Percentiles rank a stretch among this genome's conserved stretches.
phyloP scores from a whole-genome alignment of 1,284 basidiomycete genomes.

The Microstroma glucosiphilum region DNA sequence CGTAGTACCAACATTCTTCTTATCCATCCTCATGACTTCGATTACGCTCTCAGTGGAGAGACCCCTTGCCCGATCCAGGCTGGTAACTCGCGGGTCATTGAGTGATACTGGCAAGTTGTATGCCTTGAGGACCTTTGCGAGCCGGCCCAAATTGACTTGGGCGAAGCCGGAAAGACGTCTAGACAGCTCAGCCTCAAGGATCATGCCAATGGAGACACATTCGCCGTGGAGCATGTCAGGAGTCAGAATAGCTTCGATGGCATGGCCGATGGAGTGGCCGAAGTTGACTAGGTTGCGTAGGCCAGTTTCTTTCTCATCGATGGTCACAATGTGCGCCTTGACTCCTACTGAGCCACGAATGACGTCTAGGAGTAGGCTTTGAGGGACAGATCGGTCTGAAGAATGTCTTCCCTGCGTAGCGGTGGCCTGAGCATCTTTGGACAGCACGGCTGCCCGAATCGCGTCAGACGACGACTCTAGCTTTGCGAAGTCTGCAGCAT shows the following conservation, averaged over 20 bases:
- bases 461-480: constrained; percentile 42
- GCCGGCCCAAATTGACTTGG: constrained; percentile 44
- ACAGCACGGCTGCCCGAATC: constrained; percentile 44
- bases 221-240: constrained; percentile 49
- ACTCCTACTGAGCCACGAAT: constrained; percentile 49
- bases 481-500: constrained; percentile 47
- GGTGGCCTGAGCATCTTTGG: constrained; percentile 25
- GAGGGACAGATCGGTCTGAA: constrained; percentile 37
- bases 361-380: constrained; percentile 48
- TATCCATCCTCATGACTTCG: constrained; percentile 88
- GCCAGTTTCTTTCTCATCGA: constrained; percentile 50
- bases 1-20: constrained; percentile 82
- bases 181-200: constrained; percentile 48
- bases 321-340: constrained; percentile 49
- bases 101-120: constrained; percentile 47
- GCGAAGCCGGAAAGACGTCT: constrained; percentile 42
- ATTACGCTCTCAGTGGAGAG: constrained; percentile 77
- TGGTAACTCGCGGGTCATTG: constrained; percentile 46
- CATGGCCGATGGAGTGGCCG: constrained; percentile 49
- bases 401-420: constrained; percentile 38
- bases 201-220: constrained; percentile 49
- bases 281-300: constrained; percentile 50
- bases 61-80: constrained; percentile 63
- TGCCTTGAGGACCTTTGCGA: constrained; percentile 40
- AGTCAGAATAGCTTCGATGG: constrained; percentile 49